Conservation (phyloP, 2,329 filamentous ascomycete genomes). For the Scedosporium dehoogii region DNA sequence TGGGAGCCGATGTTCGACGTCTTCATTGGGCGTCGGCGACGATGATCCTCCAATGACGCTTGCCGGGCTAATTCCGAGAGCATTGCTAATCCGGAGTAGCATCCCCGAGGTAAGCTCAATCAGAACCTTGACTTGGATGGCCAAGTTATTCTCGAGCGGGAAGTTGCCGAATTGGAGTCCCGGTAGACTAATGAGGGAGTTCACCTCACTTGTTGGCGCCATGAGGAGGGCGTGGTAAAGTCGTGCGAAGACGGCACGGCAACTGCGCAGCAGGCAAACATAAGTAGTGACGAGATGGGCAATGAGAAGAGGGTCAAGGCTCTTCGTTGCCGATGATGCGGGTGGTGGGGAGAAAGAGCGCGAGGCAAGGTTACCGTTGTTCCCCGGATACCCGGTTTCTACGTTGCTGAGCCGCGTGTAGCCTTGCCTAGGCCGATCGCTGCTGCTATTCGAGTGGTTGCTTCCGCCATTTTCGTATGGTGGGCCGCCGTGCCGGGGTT, state of each 20-base stretch:
- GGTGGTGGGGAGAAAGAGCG: not conserved
- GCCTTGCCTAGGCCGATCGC: not conserved
- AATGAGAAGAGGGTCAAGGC: not conserved
- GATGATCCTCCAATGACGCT: not conserved
- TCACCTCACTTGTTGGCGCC: constrained; percentile 2
- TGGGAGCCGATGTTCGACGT: not conserved
- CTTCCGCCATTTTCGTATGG: not conserved
- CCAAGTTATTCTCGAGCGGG: constrained; percentile 4
- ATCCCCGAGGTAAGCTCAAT: constrained; percentile 2
- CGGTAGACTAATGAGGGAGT: constrained; percentile 1
- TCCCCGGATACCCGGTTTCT: not conserved
- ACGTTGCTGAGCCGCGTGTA: not conserved
- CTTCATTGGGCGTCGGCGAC: not conserved
- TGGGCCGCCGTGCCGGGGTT: not conserved
- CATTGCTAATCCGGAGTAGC: constrained; percentile 3
- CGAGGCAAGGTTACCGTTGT: not conserved
- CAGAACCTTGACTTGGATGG: not conserved
- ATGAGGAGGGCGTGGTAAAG: constrained; percentile 4
- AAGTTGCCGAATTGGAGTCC: constrained; percentile 4
- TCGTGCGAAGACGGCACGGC: constrained; percentile 4
- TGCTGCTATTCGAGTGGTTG: not conserved
- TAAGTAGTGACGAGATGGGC: constrained; percentile 1
- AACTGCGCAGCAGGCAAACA: constrained; percentile 1
- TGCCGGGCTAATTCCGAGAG: not conserved
- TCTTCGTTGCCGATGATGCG: not conserved